Conservation (phyloP, 148 eudicot species). For the Spergularia marina region DNA sequence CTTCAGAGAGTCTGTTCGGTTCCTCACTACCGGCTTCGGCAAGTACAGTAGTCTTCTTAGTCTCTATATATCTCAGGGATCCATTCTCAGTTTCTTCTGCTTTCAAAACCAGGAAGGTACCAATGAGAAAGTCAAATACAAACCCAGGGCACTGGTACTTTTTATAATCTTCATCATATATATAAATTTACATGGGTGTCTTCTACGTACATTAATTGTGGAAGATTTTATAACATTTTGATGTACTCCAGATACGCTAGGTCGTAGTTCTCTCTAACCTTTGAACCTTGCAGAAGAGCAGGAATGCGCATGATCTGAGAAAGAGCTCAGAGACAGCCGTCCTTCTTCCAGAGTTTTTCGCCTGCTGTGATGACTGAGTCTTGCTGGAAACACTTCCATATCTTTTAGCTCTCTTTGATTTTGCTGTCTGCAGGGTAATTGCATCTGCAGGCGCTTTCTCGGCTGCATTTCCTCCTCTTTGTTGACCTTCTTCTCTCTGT, state of each 20-base stretch:
- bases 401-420: slow-evolving; percentile 24
- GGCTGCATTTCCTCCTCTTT: slow-evolving; percentile 27
- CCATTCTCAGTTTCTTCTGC: slow-evolving; percentile 40
- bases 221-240: background rate
- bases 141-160: background rate
- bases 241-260: background rate
- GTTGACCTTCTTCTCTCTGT: slow-evolving; percentile 44
- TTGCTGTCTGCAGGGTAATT: slow-evolving; percentile 23
- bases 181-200: background rate
- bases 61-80: slow-evolving; percentile 32
- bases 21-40: slow-evolving; percentile 35
- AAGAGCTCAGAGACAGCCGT: slow-evolving; percentile 49
- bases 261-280: slow-evolving; percentile 29
- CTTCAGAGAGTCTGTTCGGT: slow-evolving; percentile 77
- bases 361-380: slow-evolving; percentile 31
- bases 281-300: slow-evolving; percentile 31
- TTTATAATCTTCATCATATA: background rate
- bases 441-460: slow-evolving; percentile 22
- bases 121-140: background rate
- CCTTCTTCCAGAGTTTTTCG: slow-evolving; percentile 34
- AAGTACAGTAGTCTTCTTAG: slow-evolving; percentile 23
- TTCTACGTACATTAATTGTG: background rate
- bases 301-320: slow-evolving; percentile 32
- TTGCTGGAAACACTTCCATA: slow-evolving; percentile 24
- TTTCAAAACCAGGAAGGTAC: slow-evolving; percentile 5